A percentile compares a stretch with the other conserved stretches of the same genome.
Evolutionary conservation across 2,329 filamentous ascomycete species (phyloP).

Genomic region (Fusarium phyllophilum): DNA sequence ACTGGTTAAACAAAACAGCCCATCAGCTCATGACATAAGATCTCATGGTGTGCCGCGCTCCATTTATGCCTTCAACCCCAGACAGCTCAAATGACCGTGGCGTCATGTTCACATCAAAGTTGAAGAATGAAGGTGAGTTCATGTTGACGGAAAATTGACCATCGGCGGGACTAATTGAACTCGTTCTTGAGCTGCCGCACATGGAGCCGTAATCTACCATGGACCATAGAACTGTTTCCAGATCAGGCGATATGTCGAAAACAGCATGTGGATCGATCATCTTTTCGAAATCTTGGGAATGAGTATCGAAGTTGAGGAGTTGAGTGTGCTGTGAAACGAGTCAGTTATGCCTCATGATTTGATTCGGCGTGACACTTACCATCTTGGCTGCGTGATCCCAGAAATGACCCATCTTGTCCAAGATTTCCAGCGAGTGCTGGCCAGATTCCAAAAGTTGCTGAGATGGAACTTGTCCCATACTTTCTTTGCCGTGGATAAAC

Average conservation of each 20-base stretch:
- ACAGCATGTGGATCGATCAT: no score
- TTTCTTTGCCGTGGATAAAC: not conserved
- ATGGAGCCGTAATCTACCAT: not conserved
- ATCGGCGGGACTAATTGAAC: not conserved
- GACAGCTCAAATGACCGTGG: not conserved
- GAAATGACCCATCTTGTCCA: slow-evolving; percentile 2
- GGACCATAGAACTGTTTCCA: no score
- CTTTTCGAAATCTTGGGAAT: no score
- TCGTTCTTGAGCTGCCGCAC: not conserved
- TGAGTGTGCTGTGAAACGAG: no score
- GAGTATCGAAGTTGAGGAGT: no score
- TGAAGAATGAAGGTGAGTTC: not conserved
- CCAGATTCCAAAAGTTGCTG: not conserved
- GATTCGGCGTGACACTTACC: not conserved
- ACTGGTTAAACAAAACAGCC: rapidly evolving
- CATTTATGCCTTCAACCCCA: not conserved
- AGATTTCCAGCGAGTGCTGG: not conserved
- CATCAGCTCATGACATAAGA: not conserved
- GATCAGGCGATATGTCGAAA: no score
- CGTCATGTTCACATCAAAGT: not conserved
- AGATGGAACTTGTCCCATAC: not conserved
- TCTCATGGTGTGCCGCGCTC: not conserved
- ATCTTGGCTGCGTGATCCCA: slow-evolving; percentile 28
- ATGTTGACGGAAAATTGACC: not conserved
- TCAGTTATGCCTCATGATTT: rapidly evolving